Conservation (phyloP, 148 eudicot genomes). For the Tetragonia tetragonoides region DNA sequence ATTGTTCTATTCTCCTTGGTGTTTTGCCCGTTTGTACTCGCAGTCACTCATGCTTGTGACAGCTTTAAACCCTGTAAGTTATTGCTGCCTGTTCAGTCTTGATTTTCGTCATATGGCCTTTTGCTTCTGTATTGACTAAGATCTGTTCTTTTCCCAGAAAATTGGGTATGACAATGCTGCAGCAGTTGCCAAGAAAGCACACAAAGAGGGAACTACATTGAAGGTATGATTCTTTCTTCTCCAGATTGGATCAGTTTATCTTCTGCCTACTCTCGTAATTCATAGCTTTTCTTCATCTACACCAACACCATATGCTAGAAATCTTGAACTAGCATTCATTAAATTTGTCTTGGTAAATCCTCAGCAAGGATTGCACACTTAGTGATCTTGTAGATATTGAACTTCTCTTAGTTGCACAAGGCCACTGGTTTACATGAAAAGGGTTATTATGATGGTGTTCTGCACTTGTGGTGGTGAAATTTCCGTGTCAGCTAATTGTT, state of each 20-base stretch:
- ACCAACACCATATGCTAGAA: not conserved
- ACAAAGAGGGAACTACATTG: slow-evolving; percentile 84
- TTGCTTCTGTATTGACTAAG: slow-evolving; percentile 10
- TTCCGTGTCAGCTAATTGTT: too few relatives aligned
- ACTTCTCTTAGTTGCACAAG: not conserved
- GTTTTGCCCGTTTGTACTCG: slow-evolving; percentile 15
- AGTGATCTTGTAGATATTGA: too few relatives aligned
- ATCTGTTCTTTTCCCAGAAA: slow-evolving; percentile 47
- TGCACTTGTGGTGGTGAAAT: too few relatives aligned
- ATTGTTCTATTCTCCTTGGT: slow-evolving; percentile 4
- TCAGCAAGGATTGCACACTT: too few relatives aligned
- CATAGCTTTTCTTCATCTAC: not conserved
- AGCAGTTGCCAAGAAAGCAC: slow-evolving; percentile 91
- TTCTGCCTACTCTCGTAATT: not conserved
- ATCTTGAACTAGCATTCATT: not conserved
- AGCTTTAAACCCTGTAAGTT: slow-evolving; percentile 91
- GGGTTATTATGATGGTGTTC: too few relatives aligned
- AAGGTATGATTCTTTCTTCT: slow-evolving; percentile 45
- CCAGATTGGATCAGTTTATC: not conserved
- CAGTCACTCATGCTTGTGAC: slow-evolving; percentile 99
- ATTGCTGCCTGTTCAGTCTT: not conserved
- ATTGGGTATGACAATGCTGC: slow-evolving; percentile 99
- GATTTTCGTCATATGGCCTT: not conserved
- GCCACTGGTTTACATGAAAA: not conserved
- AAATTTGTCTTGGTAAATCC: too few relatives aligned